These are phyloP conservation scores for Cyberlindnera xishuangbannaensis DNA, from an alignment of 805 yeast species.

Conservation along the genomic window DNA sequence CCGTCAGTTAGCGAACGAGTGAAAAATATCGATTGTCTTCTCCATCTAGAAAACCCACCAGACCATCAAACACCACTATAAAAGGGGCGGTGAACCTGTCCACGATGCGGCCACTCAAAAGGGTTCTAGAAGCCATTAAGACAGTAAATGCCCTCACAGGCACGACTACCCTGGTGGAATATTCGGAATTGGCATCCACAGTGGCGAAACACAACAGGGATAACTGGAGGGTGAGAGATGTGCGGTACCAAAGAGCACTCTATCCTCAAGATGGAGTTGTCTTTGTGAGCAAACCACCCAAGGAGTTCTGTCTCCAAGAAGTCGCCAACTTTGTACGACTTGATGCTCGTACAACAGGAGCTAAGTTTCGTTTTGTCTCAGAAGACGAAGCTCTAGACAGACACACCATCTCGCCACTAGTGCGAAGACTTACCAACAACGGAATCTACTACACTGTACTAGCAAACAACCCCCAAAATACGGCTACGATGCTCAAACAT, in stretches of 20 bases:
- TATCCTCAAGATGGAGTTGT: slow-evolving; percentile 1
- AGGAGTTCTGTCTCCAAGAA: slow-evolving; percentile 15
- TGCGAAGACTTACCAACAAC: slow-evolving; percentile 19
- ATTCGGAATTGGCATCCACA: slow-evolving; percentile 1
- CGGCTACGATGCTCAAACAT: not conserved
- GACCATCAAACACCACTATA: no score
- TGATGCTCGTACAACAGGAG: slow-evolving; percentile 6
- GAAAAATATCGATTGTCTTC: not conserved
- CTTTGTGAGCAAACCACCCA: slow-evolving; percentile 14
- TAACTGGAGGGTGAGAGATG: slow-evolving; percentile 1
- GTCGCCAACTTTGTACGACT: slow-evolving; percentile 9
- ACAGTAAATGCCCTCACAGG: not conserved
- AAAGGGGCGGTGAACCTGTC: not conserved
- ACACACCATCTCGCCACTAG: slow-evolving; percentile 9
- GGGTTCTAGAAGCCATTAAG: slow-evolving; percentile 4
- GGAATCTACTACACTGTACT: slow-evolving; percentile 15
- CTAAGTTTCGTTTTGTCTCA: slow-evolving; percentile 15
- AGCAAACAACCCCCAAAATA: slow-evolving; percentile 13
- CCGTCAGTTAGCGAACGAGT: no score
- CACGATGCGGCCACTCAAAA: not conserved
- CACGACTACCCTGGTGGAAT: not conserved
- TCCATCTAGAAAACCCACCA: no score
- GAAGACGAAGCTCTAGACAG: slow-evolving; percentile 7
- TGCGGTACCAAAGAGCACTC: not conserved
- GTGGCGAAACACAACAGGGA: slow-evolving; percentile 1